Conservation (phyloP, 2,329 filamentous ascomycete species). For the Aspergillus awamori region DNA sequence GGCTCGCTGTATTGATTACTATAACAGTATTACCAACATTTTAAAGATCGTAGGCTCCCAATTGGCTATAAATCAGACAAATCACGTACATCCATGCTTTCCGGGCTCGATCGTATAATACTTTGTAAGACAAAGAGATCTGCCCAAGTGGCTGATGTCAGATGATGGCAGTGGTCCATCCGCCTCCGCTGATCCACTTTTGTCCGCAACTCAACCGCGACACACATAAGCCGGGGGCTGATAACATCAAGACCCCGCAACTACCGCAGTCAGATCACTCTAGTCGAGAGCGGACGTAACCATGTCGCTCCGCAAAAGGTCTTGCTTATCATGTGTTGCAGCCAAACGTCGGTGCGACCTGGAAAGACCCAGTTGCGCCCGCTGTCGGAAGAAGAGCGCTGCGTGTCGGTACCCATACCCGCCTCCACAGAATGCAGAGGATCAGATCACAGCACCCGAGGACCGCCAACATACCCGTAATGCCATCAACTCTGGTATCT, state of each 20-base stretch:
- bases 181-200: background rate
- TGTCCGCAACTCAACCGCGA: background rate
- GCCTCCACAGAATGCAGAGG: background rate
- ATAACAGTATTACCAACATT: no score
- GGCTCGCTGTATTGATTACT: background rate
- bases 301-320: conserved; percentile 12
- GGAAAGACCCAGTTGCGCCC: conserved; percentile 2
- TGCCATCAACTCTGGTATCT: background rate
- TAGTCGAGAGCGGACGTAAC: background rate
- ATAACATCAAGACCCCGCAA: background rate
- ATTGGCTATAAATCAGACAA: background rate
- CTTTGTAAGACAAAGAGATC: background rate
- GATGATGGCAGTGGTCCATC: background rate
- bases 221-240: background rate
- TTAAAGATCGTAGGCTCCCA: rapidly evolving
- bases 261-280: background rate
- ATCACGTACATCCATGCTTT: background rate
- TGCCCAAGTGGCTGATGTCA: background rate
- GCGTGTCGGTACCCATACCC: conserved; percentile 11
- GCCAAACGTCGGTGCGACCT: conserved; percentile 10
- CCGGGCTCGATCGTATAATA: no score
- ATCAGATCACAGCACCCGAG: background rate
- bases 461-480: background rate
- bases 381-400: conserved; percentile 2
- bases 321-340: conserved; percentile 8